Conservation (phyloP, 75 land plant species). For the Selaginella moellendorffii region DNA sequence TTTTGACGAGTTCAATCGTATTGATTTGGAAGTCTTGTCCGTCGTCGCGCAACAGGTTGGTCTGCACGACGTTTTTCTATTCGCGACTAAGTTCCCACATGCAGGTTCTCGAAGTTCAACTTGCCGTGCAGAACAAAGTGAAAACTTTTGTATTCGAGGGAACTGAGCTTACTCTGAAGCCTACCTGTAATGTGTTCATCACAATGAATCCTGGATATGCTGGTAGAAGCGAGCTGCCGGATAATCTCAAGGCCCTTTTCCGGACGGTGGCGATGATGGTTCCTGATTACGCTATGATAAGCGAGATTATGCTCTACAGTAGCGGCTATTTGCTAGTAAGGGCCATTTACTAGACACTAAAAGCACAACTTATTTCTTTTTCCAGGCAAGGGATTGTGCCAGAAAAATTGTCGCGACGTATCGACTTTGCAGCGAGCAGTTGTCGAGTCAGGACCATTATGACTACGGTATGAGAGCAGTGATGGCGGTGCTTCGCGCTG, state of each 20-base stretch:
- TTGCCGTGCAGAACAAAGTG: slow-evolving; percentile 22
- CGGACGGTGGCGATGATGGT: slow-evolving; percentile 37
- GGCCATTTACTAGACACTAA: too few relatives aligned
- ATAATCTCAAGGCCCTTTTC: slow-evolving; percentile 27
- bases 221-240: slow-evolving; percentile 27
- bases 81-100: not conserved
- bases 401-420: slow-evolving; percentile 33
- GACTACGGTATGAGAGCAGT: slow-evolving; percentile 40
- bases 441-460: slow-evolving; percentile 35
- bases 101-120: slow-evolving; percentile 24
- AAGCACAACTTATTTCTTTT: too few relatives aligned
- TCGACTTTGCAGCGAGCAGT: slow-evolving; percentile 32
- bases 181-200: slow-evolving; percentile 29
- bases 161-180: slow-evolving; percentile 22
- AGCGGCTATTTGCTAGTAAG: slow-evolving; percentile 27
- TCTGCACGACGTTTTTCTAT: not conserved
- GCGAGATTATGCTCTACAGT: slow-evolving; percentile 31
- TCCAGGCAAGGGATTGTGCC: slow-evolving; percentile 38
- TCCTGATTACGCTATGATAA: slow-evolving; percentile 36
- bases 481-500: slow-evolving; percentile 33
- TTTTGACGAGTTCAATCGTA: slow-evolving; percentile 33
- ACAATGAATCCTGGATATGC: slow-evolving; percentile 41
- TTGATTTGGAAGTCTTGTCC: slow-evolving; percentile 31
- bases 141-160: slow-evolving; percentile 28
- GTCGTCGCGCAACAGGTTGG: slow-evolving; percentile 29